Base-by-base conservation (phyloP, 805 yeast genomes). In the Teunomyces gatunensis region DNA sequence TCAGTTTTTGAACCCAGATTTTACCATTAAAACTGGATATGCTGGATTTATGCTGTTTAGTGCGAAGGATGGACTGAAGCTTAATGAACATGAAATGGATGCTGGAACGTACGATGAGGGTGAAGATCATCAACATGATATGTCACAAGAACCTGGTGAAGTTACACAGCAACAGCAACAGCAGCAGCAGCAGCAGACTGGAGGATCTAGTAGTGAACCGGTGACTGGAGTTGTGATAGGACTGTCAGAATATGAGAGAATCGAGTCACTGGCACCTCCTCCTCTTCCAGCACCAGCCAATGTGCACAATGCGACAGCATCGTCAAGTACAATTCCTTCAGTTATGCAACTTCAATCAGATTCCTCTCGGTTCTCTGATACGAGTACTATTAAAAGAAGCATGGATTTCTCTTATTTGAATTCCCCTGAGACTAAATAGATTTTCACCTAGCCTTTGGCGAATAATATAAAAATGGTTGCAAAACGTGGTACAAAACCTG, bases 41-140 rank as follows among this genome's bases (percentile, higher is more conserved):
- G 61, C 68, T 3, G 69, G 67, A 6, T 66, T 65, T 44, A 48
- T 62, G 23, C 63, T 58, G 62, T 64, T 64, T 45, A 63, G 62
- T 40, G 54, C 58, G n/a, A 47, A 47, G 23, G 46, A 47, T 11
- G 34, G 21, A 5, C 7, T 6, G 23, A 27, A 40, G 27, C 15
- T 20, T 5, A 21, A 17, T 6, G 33, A 18, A 9, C 33, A 40
- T 3, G 34, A 17, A 2, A 11, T 20, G 13, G 43, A 13, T 7
- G 11, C n/a, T 11, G 43, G 21, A 5, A 4, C 17, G 4, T 13
- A 28, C 6, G 40, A 13, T 13, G 40, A 37, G 23, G n/a, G 21
- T 4, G 40, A 37, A 12, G 17, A 37, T 3, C 40, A 37, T 6
- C 18, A 37, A 6, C 17, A 15, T n/a, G 6, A 5, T 7, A n/a